Evolutionary conservation across 2,329 filamentous ascomycete species (phyloP).

Genomic region (Trichoderma afroharzianum): DNA sequence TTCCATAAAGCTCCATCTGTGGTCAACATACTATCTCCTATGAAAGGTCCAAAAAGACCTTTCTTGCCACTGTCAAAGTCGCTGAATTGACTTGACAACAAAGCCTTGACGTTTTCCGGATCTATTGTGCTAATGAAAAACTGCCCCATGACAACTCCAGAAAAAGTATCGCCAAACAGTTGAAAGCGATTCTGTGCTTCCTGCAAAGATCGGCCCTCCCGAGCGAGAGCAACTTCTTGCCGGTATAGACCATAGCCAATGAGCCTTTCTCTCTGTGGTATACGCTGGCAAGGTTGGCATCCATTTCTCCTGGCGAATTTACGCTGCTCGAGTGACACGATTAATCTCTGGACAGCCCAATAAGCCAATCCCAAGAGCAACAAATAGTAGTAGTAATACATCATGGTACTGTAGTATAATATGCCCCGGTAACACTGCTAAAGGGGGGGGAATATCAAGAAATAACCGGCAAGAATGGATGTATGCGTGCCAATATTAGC

Average conservation of each 20-base stretch:
- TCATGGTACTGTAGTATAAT: neutral
- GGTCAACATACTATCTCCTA: slow-evolving; percentile 4
- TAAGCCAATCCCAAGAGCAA: neutral
- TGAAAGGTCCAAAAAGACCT: neutral
- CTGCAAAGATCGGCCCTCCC: neutral
- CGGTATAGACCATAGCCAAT: neutral
- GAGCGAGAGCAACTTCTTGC: neutral
- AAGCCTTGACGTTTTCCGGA: slow-evolving; percentile 6
- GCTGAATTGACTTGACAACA: neutral
- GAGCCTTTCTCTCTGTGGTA: neutral
- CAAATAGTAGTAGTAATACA: neutral
- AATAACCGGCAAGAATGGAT: neutral
- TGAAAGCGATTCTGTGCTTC: neutral
- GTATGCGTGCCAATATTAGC: neutral
- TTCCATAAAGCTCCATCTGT: neutral
- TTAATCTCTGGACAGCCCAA: neutral
- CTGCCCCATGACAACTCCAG: neutral
- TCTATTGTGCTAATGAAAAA: neutral
- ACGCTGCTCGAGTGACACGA: neutral
- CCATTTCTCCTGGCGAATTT: neutral
- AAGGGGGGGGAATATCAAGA: neutral
- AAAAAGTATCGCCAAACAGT: neutral
- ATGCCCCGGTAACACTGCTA: neutral
- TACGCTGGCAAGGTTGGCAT: neutral
- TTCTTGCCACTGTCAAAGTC: neutral